phyloP scores from a whole-genome alignment of 345 rosid species.

The Hibiscus trionum region DNA sequence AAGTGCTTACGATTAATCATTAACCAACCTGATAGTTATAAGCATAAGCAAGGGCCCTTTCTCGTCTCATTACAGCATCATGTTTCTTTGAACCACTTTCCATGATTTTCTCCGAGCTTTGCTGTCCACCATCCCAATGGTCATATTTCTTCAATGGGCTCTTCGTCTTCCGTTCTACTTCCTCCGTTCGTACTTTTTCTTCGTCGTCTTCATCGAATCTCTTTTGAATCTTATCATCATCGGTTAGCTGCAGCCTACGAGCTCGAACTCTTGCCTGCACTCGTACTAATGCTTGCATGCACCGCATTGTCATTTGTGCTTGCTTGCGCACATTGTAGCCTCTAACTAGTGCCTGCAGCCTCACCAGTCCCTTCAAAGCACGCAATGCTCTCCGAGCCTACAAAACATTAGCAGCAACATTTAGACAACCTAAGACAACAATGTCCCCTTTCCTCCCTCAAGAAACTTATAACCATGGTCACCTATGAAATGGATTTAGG shows the following conservation, averaged over 20 bases:
- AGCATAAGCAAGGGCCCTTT: conserved; percentile 95
- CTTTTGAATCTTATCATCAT: conserved; percentile 38
- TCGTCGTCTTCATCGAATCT: conserved; percentile 22
- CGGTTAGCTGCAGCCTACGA: conserved; percentile 53
- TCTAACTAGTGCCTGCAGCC: conserved; percentile 90
- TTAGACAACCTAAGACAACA: neutral
- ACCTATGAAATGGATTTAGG: too few species aligned
- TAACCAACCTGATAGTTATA: conserved; percentile 64
- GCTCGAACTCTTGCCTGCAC: conserved; percentile 90
- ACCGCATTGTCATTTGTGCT: conserved; percentile 94
- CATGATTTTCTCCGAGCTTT: conserved; percentile 28
- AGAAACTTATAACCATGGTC: too few species aligned
- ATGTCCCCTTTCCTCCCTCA: neutral
- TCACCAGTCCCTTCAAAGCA: conserved; percentile 84
- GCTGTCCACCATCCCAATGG: conserved; percentile 37
- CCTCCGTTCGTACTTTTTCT: conserved; percentile 6
- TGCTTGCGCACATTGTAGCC: conserved; percentile 93
- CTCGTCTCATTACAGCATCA: conserved; percentile 61
- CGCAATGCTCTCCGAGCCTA: conserved; percentile 93
- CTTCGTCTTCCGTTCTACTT: conserved; percentile 21
- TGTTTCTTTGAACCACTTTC: conserved; percentile 42
- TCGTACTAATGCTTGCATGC: conserved; percentile 95
- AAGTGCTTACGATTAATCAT: neutral
- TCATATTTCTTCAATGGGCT: conserved; percentile 27
- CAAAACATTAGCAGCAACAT: neutral